Conservation (phyloP, 2,329 filamentous ascomycete genomes). For the Uncinocarpus reesii region DNA sequence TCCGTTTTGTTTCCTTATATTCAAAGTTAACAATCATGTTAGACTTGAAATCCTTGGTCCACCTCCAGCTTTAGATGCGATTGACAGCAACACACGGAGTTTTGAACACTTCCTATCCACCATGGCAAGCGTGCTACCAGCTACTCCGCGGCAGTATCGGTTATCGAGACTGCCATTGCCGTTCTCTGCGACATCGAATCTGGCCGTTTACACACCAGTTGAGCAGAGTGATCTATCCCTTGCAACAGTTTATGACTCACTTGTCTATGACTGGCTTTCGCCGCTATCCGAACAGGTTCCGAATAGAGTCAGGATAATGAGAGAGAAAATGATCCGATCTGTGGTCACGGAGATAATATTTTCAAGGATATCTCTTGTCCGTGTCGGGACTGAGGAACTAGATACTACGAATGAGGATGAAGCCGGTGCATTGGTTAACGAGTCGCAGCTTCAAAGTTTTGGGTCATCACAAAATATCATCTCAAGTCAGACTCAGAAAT, state of each 20-base stretch:
- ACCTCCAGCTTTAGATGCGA: constrained; percentile 26
- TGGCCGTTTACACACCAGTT: constrained; percentile 19
- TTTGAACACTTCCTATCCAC: constrained; percentile 23
- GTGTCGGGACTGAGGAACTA: not conserved
- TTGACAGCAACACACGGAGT: constrained; percentile 28
- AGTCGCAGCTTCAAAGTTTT: not conserved
- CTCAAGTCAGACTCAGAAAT: not conserved
- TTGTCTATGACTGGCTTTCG: constrained; percentile 32
- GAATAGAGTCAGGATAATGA: constrained; percentile 29
- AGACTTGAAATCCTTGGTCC: constrained; percentile 28
- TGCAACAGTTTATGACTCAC: constrained; percentile 26
- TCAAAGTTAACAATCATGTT: constrained; percentile 10
- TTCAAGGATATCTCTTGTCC: constrained; percentile 21
- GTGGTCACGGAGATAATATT: constrained; percentile 31
- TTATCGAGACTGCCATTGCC: constrained; percentile 20
- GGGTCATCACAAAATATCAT: not conserved
- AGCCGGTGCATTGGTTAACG: not conserved
- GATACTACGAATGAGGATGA: not conserved
- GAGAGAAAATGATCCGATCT: constrained; percentile 31
- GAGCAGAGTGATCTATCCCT: constrained; percentile 5
- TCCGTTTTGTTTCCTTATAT: not conserved
- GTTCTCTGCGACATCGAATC: constrained; percentile 14
- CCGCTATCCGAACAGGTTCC: constrained; percentile 27
- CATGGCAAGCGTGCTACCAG: not conserved
- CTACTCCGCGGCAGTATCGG: constrained; percentile 11